Conservation (phyloP, 257 asterid species). For the Solanum arcanum region DNA sequence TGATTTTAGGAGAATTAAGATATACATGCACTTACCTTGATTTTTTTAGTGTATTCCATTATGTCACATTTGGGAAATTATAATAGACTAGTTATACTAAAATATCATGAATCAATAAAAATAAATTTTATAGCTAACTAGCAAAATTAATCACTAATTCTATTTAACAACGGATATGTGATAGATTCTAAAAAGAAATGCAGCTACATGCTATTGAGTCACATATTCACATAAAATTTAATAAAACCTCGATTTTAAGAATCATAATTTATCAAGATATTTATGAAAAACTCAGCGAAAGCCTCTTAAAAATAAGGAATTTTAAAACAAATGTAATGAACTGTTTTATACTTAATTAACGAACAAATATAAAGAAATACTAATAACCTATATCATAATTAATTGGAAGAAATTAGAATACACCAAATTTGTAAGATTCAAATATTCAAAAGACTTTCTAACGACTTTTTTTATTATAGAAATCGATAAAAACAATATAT, state of each 20-base stretch:
- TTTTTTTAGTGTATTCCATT: neutral
- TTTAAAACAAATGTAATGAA: neutral
- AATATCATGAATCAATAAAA: neutral
- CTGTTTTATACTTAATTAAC: neutral
- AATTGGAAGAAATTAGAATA: too few species aligned
- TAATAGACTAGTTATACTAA: neutral
- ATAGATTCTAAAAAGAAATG: neutral
- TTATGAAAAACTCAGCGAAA: neutral
- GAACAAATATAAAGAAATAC: neutral
- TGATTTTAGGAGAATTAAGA: neutral
- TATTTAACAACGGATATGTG: neutral
- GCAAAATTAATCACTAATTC: neutral
- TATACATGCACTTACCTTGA: neutral
- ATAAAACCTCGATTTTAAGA: neutral
- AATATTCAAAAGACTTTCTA: too few species aligned
- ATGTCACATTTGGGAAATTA: neutral
- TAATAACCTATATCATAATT: too few species aligned
- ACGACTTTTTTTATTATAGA: neutral
- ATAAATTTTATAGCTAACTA: neutral
- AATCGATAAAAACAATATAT: neutral
- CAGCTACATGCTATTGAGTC: neutral
- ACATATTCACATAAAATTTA: neutral
- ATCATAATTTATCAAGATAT: neutral
- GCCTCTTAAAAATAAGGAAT: neutral
- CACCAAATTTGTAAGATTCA: too few species aligned